Evolutionary conservation across 2,329 filamentous ascomycete genomes (phyloP).

Genomic region (Botrytis tulipae): DNA sequence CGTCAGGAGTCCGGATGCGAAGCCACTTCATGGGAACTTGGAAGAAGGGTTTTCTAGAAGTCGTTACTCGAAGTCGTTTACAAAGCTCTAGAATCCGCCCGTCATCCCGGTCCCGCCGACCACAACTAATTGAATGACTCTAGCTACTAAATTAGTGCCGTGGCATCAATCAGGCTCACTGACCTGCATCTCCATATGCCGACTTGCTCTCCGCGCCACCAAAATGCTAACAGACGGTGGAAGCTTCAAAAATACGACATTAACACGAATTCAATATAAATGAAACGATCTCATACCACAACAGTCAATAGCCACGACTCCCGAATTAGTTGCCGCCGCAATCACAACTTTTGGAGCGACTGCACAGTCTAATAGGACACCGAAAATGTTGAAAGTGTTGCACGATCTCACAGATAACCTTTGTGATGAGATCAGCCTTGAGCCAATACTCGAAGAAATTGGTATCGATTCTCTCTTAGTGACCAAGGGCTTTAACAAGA

Average conservation of each 20-base stretch:
- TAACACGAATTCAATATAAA: not conserved
- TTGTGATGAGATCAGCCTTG: not conserved
- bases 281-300: not conserved
- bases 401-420: not conserved
- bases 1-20: slow-evolving; percentile 48
- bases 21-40: slow-evolving; percentile 68
- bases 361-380: not conserved
- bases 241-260: not conserved
- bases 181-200: not conserved
- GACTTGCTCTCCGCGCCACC: not conserved
- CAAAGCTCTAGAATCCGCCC: slow-evolving; percentile 72
- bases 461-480: slow-evolving; percentile 18
- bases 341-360: too few species aligned
- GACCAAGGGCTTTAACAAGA: slow-evolving; percentile 16
- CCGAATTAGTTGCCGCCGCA: too few species aligned
- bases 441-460: not conserved
- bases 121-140: slow-evolving; percentile 41
- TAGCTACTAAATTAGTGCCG: slow-evolving; percentile 27
- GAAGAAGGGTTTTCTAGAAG: slow-evolving; percentile 58
- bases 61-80: slow-evolving; percentile 68
- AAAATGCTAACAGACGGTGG: not conserved
- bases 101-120: slow-evolving; percentile 45
- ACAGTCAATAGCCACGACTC: too few species aligned
- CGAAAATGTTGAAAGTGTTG: not conserved
- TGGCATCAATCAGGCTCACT: not conserved